These are phyloP conservation scores for Elsinoe batatas DNA, from an alignment of 2,329 filamentous ascomycete species.

Conservation along the genomic window DNA sequence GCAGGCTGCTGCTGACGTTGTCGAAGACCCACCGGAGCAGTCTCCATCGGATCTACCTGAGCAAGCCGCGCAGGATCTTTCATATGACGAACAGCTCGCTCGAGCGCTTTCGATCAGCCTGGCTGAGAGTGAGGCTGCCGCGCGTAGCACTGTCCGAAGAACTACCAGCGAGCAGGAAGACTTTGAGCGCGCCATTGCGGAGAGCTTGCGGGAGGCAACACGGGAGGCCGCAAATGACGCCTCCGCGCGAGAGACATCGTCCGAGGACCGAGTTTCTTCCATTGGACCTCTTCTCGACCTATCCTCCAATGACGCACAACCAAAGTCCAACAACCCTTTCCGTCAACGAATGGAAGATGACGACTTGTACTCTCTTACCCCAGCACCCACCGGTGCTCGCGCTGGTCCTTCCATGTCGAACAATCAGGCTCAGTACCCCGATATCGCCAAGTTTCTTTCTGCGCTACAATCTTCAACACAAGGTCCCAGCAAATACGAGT, in stretches of 20 bases:
- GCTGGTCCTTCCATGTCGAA: neutral
- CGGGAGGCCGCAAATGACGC: neutral
- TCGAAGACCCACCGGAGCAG: constrained; percentile 2
- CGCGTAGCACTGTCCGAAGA: constrained; percentile 18
- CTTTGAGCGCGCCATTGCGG: constrained; percentile 26
- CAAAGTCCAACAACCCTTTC: constrained; percentile 3
- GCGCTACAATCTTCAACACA: constrained; percentile 18
- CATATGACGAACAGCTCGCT: constrained; percentile 29
- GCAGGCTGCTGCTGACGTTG: neutral
- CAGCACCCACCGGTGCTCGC: neutral
- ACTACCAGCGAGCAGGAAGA: constrained; percentile 21
- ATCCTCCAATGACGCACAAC: constrained; percentile 7
- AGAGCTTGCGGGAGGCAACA: constrained; percentile 21
- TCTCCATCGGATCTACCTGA: neutral
- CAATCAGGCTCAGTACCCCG: neutral
- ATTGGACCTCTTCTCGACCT: constrained; percentile 22
- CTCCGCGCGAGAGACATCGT: constrained; percentile 18
- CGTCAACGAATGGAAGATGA: neutral
- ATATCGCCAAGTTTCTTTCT: constrained; percentile 18
- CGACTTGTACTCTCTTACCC: constrained; percentile 9
- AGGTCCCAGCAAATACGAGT: constrained; percentile 16
- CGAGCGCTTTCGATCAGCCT: constrained; percentile 29
- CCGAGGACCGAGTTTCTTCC: constrained; percentile 10
- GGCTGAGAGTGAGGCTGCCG: constrained; percentile 22
- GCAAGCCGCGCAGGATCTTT: constrained; percentile 18